Evolutionary conservation across 2,329 filamentous ascomycete genomes (phyloP), one percentile per base, ranked within the genome.

Genomic region (Fusarium tupiense): DNA sequence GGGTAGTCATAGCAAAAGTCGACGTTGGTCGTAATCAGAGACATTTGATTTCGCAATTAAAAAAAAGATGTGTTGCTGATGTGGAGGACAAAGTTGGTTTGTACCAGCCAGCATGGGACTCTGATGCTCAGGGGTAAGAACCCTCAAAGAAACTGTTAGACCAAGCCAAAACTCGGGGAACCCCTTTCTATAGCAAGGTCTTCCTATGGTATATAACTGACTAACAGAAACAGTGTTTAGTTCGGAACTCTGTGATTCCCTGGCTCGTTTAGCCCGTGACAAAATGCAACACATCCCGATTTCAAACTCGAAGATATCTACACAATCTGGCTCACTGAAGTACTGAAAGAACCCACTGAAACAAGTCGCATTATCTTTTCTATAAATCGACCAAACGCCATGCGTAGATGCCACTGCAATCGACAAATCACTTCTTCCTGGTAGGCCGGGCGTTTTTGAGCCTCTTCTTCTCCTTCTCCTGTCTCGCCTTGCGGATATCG

Each of bases 361-460:
- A 58, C 12, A 49, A 60, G 53, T 44, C 35, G 50, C 33, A 47
- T 64, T 71, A 37, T 61, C 65, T 74, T 74, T 58, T 74, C 67
- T 74, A 72, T 41, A 66, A 41, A 49, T 59, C 7, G 53, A 60
- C 71, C 68, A 57, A 74, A 74, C 72, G 71, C 72, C 72, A 52
- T 57, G 72, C 49, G 46, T 47, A 71, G 46, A 58, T 60, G 24
- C 63, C 38, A 53, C 37, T 50, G 33, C 38, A 53, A 43, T 37
- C n/a, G 58, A 59, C 20, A 50, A 60, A 68, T 74, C 54, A 79
- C 75, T 77, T 81, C 85, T 89, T 94, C 84, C 88, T 93, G 46
- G 88, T 81, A 13, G 95, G 95, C 78, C 96, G 87, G 14, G 94
- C 95, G 83, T 98, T 98, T 90, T 99, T 98, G 80, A 93, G 92